Evolutionary conservation across 441 rosid species (phyloP).

Genomic region (Erodium moschatum): DNA sequence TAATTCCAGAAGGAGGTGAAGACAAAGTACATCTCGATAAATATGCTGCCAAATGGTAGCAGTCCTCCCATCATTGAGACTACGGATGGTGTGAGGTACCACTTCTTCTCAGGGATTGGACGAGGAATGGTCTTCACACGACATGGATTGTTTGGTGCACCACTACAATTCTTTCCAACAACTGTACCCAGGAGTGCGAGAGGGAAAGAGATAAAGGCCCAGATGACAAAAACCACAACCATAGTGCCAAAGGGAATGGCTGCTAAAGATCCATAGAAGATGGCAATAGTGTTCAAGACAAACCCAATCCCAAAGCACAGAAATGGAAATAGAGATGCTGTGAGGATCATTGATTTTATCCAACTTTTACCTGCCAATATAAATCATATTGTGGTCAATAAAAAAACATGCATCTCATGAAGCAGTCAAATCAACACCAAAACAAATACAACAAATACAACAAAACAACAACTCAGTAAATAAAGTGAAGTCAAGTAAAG

Average conservation of each 20-base stretch:
- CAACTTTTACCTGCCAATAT: constrained; percentile 66
- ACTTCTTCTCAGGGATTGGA: constrained; percentile 93
- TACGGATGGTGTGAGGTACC: constrained; percentile 89
- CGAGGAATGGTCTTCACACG: constrained; percentile 98
- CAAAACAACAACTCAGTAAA: neutral
- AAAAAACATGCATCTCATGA: neutral
- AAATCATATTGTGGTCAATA: neutral
- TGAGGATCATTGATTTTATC: constrained; percentile 92
- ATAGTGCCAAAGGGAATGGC: constrained; percentile 98
- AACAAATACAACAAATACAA: neutral
- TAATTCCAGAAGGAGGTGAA: constrained; percentile 98
- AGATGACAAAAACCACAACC: constrained; percentile 83
- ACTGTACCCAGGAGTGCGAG: constrained; percentile 94
- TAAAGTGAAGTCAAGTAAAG: constrained; percentile 9
- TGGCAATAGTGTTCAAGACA: constrained; percentile 74
- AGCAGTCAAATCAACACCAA: neutral
- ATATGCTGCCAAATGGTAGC: constrained; percentile 91
- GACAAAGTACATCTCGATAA: constrained; percentile 95
- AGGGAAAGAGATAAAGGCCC: constrained; percentile 97
- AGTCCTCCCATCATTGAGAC: constrained; percentile 95
- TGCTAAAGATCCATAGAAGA: constrained; percentile 87
- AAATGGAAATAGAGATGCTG: constrained; percentile 89
- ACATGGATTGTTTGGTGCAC: constrained; percentile 93
- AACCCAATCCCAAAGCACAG: constrained; percentile 91
- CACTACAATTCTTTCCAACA: constrained; percentile 91